These are phyloP conservation scores for Jamesozyma rosinii DNA, from an alignment of 805 yeast genomes.

Conservation along the genomic window DNA sequence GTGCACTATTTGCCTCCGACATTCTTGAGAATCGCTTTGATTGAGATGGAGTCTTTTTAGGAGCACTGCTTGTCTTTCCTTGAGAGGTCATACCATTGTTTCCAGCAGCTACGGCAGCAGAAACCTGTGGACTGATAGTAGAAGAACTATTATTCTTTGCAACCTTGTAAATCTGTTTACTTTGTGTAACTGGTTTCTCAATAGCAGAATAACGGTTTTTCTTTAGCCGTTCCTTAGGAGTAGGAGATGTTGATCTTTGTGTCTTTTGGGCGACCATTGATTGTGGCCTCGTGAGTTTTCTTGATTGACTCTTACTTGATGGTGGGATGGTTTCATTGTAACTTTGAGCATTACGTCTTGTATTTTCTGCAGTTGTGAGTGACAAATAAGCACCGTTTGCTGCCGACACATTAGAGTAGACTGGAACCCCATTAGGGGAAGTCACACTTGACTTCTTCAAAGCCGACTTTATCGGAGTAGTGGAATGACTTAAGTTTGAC, in stretches of 20 bases:
- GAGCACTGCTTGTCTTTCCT: background rate
- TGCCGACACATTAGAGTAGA: conserved; percentile 27
- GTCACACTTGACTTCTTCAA: conserved; percentile 30
- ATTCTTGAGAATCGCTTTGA: background rate
- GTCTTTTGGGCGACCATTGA: conserved; percentile 10
- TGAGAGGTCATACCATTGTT: background rate
- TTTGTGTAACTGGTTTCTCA: background rate
- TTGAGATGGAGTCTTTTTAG: background rate
- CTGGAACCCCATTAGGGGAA: background rate
- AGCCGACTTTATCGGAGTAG: conserved; percentile 39
- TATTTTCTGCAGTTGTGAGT: conserved; percentile 69
- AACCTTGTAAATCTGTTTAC: background rate
- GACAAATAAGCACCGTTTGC: conserved; percentile 60
- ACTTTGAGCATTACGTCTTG: conserved; percentile 58
- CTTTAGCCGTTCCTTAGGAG: conserved; percentile 7
- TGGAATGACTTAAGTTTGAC: conserved; percentile 6
- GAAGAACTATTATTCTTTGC: background rate
- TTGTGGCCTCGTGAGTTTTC: conserved; percentile 15
- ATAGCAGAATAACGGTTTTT: conserved; percentile 10
- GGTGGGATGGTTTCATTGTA: conserved; percentile 28
- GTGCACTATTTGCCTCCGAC: background rate
- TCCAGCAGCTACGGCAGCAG: background rate
- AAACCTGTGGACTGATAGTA: background rate
- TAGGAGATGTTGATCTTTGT: conserved; percentile 11
- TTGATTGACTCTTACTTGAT: conserved; percentile 8